A percentile compares a stretch with the other conserved stretches of the same genome.
These are phyloP conservation scores for Thelonectria rubi DNA, from an alignment of 2,329 filamentous ascomycete genomes.

Conservation along the genomic window DNA sequence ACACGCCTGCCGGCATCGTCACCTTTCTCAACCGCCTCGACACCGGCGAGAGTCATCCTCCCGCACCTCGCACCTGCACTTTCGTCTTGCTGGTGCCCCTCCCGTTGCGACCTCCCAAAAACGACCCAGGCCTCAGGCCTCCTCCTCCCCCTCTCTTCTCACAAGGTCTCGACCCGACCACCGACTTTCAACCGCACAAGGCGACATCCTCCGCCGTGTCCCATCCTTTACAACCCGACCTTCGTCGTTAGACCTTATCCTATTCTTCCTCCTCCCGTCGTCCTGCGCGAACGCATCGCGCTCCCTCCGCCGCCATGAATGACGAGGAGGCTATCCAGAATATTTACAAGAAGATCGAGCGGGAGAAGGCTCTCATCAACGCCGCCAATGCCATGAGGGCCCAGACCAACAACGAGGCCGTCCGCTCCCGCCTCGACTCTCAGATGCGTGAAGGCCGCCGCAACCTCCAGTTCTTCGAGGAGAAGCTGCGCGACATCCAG, in stretches of 20 bases:
- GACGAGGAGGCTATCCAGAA: slow-evolving; percentile 75
- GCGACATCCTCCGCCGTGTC: slow-evolving; percentile 22
- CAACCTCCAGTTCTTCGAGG: slow-evolving; percentile 96
- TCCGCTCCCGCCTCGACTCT: slow-evolving; percentile 88
- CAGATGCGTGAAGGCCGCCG: slow-evolving; percentile 93
- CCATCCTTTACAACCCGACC: slow-evolving; percentile 28
- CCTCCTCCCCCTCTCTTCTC: slow-evolving; percentile 8
- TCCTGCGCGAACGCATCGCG: slow-evolving; percentile 53
- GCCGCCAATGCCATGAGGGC: slow-evolving; percentile 95
- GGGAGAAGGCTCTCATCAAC: slow-evolving; percentile 93
- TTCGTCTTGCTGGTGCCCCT: slow-evolving; percentile 20
- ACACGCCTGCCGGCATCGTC: slow-evolving; percentile 25
- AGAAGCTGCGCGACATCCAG: slow-evolving; percentile 88
- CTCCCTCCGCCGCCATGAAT: slow-evolving; percentile 63
- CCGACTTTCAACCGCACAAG: slow-evolving; percentile 26
- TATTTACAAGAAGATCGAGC: slow-evolving; percentile 96
- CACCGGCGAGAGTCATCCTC: slow-evolving; percentile 16
- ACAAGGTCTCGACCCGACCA: slow-evolving; percentile 24
- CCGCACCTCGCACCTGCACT: slow-evolving; percentile 14
- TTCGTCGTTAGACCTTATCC: slow-evolving; percentile 26
- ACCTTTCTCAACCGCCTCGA: slow-evolving; percentile 17
- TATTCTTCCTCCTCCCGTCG: slow-evolving; percentile 33
- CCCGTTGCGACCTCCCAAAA: slow-evolving; percentile 17
- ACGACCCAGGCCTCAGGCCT: slow-evolving; percentile 13
- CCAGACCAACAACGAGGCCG: slow-evolving; percentile 91